These are phyloP conservation scores for Trapa bicornis DNA, from an alignment of 345 rosid genomes.

Conservation along the genomic window DNA sequence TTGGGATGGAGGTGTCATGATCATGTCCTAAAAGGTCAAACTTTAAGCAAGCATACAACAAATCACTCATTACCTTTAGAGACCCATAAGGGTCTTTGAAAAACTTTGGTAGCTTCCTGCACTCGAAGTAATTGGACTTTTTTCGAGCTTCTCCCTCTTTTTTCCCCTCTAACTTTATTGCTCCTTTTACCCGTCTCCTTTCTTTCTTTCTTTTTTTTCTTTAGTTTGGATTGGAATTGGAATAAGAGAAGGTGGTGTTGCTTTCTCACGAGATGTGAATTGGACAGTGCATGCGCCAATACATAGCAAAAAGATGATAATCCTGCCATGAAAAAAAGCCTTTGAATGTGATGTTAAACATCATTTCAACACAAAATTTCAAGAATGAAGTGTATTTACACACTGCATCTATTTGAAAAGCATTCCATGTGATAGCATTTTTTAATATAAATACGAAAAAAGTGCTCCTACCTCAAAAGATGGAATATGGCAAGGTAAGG, in stretches of 20 bases:
- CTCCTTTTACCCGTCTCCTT: neutral
- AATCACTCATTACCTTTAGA: conserved; percentile 28
- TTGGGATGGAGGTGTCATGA: conserved; percentile 4
- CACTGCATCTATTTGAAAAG: too few relatives aligned
- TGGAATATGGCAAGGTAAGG: too few relatives aligned
- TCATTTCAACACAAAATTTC: neutral
- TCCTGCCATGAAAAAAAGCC: neutral
- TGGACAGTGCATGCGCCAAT: conserved; percentile 22
- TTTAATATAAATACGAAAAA: too few relatives aligned
- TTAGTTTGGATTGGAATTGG: conserved; percentile 12
- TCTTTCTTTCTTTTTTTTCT: neutral
- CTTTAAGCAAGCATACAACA: conserved; percentile 49
- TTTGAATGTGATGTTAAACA: neutral
- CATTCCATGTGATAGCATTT: too few relatives aligned
- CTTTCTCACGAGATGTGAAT: conserved; percentile 21
- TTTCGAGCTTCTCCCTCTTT: conserved; percentile 2
- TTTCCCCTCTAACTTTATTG: neutral
- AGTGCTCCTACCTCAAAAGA: too few relatives aligned
- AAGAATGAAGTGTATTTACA: neutral
- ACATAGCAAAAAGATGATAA: conserved; percentile 26
- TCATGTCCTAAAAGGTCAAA: conserved; percentile 44
- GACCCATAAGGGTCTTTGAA: conserved; percentile 7
- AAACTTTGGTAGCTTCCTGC: conserved; percentile 59
- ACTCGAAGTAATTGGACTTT: conserved; percentile 56
- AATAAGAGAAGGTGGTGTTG: conserved; percentile 26